Evolutionary conservation across 768 basidiomycete genomes (phyloP).

Genomic region (Leccinum obscurum): DNA sequence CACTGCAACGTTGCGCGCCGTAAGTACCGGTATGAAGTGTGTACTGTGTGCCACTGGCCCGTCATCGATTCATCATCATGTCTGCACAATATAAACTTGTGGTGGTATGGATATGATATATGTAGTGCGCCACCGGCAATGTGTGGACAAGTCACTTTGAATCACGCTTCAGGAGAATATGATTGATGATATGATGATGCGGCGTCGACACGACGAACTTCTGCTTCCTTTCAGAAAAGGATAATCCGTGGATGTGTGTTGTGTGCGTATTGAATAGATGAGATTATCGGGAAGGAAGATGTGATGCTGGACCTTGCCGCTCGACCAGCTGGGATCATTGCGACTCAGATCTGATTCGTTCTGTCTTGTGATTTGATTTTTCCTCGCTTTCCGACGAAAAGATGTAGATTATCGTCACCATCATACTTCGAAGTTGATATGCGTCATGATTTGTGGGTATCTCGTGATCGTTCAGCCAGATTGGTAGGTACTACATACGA

Average conservation of each 20-base stretch:
- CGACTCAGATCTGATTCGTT: constrained; percentile 4
- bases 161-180: constrained; percentile 2
- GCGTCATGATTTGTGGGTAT: not conserved
- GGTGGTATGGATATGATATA: not conserved
- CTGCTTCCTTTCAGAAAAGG: constrained; percentile 5
- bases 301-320: not conserved
- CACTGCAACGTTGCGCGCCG: not conserved
- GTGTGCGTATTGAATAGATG: not conserved
- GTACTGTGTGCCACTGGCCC: not conserved
- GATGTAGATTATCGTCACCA: not conserved
- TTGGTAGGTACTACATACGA: not conserved
- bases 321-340: not conserved
- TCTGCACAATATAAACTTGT: not conserved
- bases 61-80: not conserved
- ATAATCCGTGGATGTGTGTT: not conserved
- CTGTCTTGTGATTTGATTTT: not conserved
- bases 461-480: not conserved
- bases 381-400: not conserved
- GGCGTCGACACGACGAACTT: not conserved
- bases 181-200: not conserved
- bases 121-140: constrained; percentile 18
- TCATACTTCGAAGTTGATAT: not conserved
- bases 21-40: not conserved
- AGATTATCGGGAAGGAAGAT: constrained; percentile 5
- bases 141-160: constrained; percentile 2